Percentiles rank a stretch among this genome's conserved stretches.
These are phyloP conservation scores for Lathyrus oleraceus DNA, from an alignment of 306 rosid genomes.

Conservation along the genomic window DNA sequence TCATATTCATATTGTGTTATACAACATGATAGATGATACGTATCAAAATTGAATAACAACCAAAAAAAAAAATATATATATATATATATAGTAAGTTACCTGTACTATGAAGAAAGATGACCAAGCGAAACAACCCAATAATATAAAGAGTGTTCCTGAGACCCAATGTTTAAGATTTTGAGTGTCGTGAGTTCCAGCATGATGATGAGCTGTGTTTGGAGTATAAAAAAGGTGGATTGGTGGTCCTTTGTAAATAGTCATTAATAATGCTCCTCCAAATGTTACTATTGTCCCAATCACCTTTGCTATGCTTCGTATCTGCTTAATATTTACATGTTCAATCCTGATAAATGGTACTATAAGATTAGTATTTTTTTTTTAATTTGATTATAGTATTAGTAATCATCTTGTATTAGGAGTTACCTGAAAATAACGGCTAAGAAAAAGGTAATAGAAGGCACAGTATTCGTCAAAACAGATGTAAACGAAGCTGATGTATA, in stretches of 20 bases:
- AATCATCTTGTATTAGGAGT: not conserved
- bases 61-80: not conserved
- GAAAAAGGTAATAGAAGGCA: conserved; percentile 68
- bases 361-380: not conserved
- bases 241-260: conserved; percentile 83
- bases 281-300: conserved; percentile 61
- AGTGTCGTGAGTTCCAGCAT: conserved; percentile 22
- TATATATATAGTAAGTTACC: conserved; percentile 23
- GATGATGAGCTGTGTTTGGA: conserved; percentile 26
- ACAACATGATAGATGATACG: no score
- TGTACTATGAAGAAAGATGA: conserved; percentile 47
- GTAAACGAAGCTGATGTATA: conserved; percentile 75
- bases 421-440: conserved; percentile 63
- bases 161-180: conserved; percentile 36
- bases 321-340: conserved; percentile 50
- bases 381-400: no score
- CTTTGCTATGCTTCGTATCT: conserved; percentile 58
- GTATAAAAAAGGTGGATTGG: conserved; percentile 44
- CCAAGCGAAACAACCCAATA: conserved; percentile 44
- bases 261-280: conserved; percentile 57
- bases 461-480: conserved; percentile 68
- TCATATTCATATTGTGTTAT: not conserved
- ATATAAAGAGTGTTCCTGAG: conserved; percentile 42
- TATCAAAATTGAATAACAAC: not conserved
- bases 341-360: conserved; percentile 26